Percentiles rank a stretch among this genome's conserved stretches.
Conservation (phyloP, 768 basidiomycete genomes). For the Psilocybe azurescens region DNA sequence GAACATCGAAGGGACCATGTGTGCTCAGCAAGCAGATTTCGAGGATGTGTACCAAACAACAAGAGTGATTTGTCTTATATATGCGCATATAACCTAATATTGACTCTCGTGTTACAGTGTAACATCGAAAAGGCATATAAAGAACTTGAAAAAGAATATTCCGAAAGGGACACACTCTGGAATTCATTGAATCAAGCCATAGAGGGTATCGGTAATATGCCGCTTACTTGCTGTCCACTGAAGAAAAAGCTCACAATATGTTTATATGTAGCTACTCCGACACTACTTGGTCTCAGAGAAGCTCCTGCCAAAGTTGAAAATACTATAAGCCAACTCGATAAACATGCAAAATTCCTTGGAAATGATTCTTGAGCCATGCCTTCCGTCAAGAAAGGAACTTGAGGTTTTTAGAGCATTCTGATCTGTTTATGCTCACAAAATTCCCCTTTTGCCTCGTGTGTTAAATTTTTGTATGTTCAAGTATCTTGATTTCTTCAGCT, state of each 20-base stretch:
- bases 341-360: constrained; percentile 50
- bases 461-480: no score
- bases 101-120: constrained; percentile 35
- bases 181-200: constrained; percentile 47
- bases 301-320: constrained; percentile 59
- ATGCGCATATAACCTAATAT: constrained; percentile 3
- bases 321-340: constrained; percentile 56
- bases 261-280: constrained; percentile 45
- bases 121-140: constrained; percentile 45
- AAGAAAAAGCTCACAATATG: constrained; percentile 3
- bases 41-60: constrained; percentile 41
- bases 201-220: constrained; percentile 49
- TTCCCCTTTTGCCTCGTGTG: no score
- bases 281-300: constrained; percentile 44
- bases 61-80: constrained; percentile 40
- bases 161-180: constrained; percentile 56
- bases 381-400: no score
- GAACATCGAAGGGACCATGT: constrained; percentile 49
- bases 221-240: background rate
- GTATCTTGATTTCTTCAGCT: no score
- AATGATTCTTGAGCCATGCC: constrained; percentile 29
- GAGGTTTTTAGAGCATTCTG: no score
- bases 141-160: constrained; percentile 54
- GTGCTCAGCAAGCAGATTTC: constrained; percentile 49
- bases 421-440: no score